phyloP scores from a whole-genome alignment of 768 basidiomycete species.

The Lanmaoa rubissima region DNA sequence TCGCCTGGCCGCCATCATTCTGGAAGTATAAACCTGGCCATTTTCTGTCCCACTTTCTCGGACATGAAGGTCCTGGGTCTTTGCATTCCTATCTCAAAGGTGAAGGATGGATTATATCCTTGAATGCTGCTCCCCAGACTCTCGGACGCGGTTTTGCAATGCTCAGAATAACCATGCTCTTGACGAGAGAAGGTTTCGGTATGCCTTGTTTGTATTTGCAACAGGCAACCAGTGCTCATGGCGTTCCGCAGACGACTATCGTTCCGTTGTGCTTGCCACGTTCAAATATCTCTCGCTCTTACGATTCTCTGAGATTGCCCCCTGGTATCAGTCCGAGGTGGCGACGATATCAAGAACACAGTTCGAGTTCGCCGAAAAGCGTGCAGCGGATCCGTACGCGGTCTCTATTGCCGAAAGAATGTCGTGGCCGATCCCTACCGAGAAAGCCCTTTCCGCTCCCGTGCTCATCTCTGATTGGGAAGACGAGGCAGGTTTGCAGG shows the following conservation, averaged over 20 bases:
- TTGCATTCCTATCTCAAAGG: constrained; percentile 86
- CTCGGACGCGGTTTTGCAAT: constrained; percentile 84
- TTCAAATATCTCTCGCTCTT: constrained; percentile 81
- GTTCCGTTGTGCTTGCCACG: constrained; percentile 60
- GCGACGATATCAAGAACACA: constrained; percentile 65
- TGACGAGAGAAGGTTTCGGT: constrained; percentile 89
- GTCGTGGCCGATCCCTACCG: constrained; percentile 78
- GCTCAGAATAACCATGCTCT: constrained; percentile 78
- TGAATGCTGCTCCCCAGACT: constrained; percentile 67
- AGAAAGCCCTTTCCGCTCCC: constrained; percentile 69
- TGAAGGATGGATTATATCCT: constrained; percentile 79
- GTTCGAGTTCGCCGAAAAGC: constrained; percentile 88
- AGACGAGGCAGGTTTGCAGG: constrained; percentile 42
- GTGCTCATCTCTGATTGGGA: constrained; percentile 76
- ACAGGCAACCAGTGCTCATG: constrained; percentile 3
- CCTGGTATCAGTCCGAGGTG: constrained; percentile 76
- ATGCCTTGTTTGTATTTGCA: constrained; percentile 27
- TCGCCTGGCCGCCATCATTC: constrained; percentile 67
- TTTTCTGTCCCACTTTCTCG: constrained; percentile 79
- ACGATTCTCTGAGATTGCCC: constrained; percentile 55
- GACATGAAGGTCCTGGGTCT: constrained; percentile 93
- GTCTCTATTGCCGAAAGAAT: constrained; percentile 72
- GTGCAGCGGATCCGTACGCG: constrained; percentile 76
- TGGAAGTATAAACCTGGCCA: constrained; percentile 78
- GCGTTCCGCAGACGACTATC: constrained; percentile 56